Percentiles rank a stretch among this genome's conserved stretches.
These are phyloP conservation scores for Microthlaspi erraticum DNA, from an alignment of 345 rosid species.

Conservation along the genomic window DNA sequence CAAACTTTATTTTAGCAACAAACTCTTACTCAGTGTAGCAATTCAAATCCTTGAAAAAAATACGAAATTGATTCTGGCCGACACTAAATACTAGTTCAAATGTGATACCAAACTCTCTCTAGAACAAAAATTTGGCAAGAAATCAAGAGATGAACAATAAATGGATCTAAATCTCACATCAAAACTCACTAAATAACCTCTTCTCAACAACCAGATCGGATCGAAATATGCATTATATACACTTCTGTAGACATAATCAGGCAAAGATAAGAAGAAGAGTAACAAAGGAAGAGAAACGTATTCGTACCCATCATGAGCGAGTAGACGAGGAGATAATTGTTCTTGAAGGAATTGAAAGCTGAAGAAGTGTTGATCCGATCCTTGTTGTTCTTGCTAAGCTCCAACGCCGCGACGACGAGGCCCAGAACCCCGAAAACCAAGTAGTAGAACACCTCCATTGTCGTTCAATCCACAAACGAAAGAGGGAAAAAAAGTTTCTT, in stretches of 20 bases:
- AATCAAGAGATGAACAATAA: not conserved
- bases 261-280: not conserved
- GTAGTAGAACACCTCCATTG: slow-evolving; percentile 82
- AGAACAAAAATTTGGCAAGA: slow-evolving; percentile 16
- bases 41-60: not conserved
- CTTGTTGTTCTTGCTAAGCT: slow-evolving; percentile 80
- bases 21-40: slow-evolving; percentile 14
- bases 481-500: not conserved
- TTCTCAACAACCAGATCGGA: slow-evolving; percentile 32
- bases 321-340: slow-evolving; percentile 85
- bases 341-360: slow-evolving; percentile 88
- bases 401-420: slow-evolving; percentile 72
- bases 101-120: slow-evolving; percentile 18
- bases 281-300: slow-evolving; percentile 9
- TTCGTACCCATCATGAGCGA: slow-evolving; percentile 94
- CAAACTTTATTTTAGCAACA: slow-evolving; percentile 8
- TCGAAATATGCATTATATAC: not conserved
- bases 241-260: not conserved
- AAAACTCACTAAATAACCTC: not conserved
- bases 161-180: slow-evolving; percentile 21
- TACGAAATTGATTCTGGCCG: not conserved
- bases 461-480: slow-evolving; percentile 4
- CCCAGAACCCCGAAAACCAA: slow-evolving; percentile 69
- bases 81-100: not conserved
- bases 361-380: slow-evolving; percentile 81